Base-by-base conservation (phyloP, 805 yeast genomes). In the Wickerhamomyces strasburgensis region DNA sequence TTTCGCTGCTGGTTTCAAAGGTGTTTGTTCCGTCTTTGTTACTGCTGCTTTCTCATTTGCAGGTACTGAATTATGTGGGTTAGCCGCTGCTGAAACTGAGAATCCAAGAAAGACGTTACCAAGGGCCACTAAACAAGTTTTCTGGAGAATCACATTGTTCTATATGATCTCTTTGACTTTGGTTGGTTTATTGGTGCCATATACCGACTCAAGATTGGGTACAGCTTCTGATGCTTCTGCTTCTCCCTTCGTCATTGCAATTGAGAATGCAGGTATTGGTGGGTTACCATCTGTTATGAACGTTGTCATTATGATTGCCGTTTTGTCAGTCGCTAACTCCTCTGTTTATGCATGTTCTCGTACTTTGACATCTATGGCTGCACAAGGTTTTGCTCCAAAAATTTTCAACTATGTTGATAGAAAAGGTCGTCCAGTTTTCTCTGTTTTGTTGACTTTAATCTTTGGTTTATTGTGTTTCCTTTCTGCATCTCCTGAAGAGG, bases 201-300 rank as follows among this genome's bases (percentile, higher is more conserved):
- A 72, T 57, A 66, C 62, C 40, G 72, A 75, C 44, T 48, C 57
- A 4, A 58, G 74, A 42, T 61, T 71, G 39, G 75, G 74, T 38
- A 58, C 71, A 38, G 72, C 68, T 26, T 73, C 69, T 38, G 76
- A 73, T 46, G 81, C 81, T 33, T 60, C 77, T 19, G 84, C 88
- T 10, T 82, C 89, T n/a, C 90, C 93, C 14, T 83, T 82, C 51
- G 89, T 83, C 35, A 75, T 83, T 61, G 85, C 90, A 27, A 73
- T 80, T 38, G 64, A 57, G 25, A 66, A 69, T 33, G 83, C 82
- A 19, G 83, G 84, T 38, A 77, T 79, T 44, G 64, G 59, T 27
- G 80, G 72, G 6, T 62, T 78, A 44, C 73, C 78, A 50, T 80
- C 76, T 47, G 74, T 79, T 44, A 68, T 79, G 49, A 79, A 79